These are phyloP conservation scores for Scutellospora calospora DNA, from an alignment of 371 early-diverging fungal species.

Conservation along the genomic window DNA sequence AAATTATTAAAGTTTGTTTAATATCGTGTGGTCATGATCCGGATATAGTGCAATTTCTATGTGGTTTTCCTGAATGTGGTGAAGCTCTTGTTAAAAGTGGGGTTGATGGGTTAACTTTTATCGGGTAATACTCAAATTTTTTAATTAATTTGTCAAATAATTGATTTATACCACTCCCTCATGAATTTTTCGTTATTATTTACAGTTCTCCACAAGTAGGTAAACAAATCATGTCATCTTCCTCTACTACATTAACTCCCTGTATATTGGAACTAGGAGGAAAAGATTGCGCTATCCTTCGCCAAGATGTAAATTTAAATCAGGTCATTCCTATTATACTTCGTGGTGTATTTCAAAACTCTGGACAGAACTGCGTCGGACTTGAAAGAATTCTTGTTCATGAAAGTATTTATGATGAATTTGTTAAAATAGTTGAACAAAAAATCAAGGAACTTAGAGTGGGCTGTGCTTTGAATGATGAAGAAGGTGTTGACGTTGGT, in stretches of 20 bases:
- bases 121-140: conserved; percentile 55
- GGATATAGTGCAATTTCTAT: conserved; percentile 81
- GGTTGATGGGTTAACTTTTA: conserved; percentile 84
- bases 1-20: conserved; percentile 72
- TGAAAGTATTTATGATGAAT: conserved; percentile 69
- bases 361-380: conserved; percentile 90
- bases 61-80: conserved; percentile 84
- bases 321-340: conserved; percentile 76
- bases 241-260: conserved; percentile 79
- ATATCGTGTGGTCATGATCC: conserved; percentile 75
- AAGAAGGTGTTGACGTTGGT: conserved; percentile 79
- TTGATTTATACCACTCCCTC: neutral
- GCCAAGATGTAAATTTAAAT: conserved; percentile 75
- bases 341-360: conserved; percentile 86
- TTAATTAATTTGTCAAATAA: neutral
- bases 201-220: conserved; percentile 79
- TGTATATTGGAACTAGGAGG: conserved; percentile 93
- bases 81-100: conserved; percentile 70
- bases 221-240: conserved; percentile 76
- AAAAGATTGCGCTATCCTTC: conserved; percentile 83
- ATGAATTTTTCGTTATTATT: neutral
- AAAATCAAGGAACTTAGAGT: conserved; percentile 69
- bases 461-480: conserved; percentile 75
- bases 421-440: conserved; percentile 66
- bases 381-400: conserved; percentile 80